phyloP scores from a whole-genome alignment of 2,329 filamentous ascomycete genomes.

The Beauveria scarabaeidicola region DNA sequence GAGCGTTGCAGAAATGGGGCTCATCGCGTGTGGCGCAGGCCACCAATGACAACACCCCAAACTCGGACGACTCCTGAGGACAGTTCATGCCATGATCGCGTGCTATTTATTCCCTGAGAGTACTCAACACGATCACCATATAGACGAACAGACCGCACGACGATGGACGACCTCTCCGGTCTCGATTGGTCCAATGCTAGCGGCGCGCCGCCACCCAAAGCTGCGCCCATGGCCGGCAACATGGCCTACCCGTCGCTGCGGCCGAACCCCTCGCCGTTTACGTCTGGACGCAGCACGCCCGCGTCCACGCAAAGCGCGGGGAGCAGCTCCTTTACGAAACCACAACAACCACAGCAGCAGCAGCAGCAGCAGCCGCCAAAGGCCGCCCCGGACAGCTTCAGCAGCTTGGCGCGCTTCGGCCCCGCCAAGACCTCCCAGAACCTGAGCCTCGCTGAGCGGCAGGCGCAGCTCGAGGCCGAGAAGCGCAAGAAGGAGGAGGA shows the following conservation, averaged over 20 bases:
- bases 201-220: slow-evolving; percentile 21
- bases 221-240: slow-evolving; percentile 31
- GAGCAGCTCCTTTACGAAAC: slow-evolving; percentile 34
- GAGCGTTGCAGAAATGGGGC: neutral
- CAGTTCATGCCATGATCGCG: neutral
- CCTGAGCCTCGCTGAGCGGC: slow-evolving; percentile 69
- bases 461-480: slow-evolving; percentile 56
- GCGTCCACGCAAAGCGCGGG: slow-evolving; percentile 39
- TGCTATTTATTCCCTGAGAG: neutral
- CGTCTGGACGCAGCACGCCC: slow-evolving; percentile 49
- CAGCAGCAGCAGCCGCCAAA: neutral
- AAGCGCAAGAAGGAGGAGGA: slow-evolving; percentile 68
- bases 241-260: slow-evolving; percentile 40
- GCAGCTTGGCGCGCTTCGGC: slow-evolving; percentile 59
- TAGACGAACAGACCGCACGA: slow-evolving; percentile 11
- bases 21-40: slow-evolving; percentile 4
- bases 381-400: slow-evolving; percentile 61
- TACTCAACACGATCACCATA: neutral
- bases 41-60: slow-evolving; percentile 2
- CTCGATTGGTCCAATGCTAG: slow-evolving; percentile 49
- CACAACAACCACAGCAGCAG: slow-evolving; percentile 20
- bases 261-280: slow-evolving; percentile 47
- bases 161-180: slow-evolving; percentile 55
- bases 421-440: slow-evolving; percentile 55
- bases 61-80: slow-evolving; percentile 1